Evolutionary conservation across 495 filamentous ascomycete species (phyloP), one percentile per base, ranked within the genome.

Genomic region (Talaromyces stipitatus): DNA sequence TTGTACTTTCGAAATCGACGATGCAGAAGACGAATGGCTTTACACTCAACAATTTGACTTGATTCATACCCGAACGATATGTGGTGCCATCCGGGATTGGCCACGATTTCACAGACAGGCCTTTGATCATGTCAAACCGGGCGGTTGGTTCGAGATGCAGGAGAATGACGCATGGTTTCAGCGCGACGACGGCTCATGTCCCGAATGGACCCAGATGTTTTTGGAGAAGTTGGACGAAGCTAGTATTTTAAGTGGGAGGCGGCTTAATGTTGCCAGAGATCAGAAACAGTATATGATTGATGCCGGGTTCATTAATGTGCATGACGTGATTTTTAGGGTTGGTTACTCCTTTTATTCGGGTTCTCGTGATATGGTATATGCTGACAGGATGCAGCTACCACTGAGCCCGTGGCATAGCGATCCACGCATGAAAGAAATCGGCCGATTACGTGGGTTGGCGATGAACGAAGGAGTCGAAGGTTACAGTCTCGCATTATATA

Each of bases 1-100:
- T 56, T 70, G 77, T 30, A 61, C 54, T 20, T 84, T 84, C 62
- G 60, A 78, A 23, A 72, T 84, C 48, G 77, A 79, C 58, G 78
- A 83, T 57, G 74, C 73, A 2, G 81, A 82, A 61, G 75, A 79
- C 33, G 66, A 74, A 3, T 85, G 81, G 82, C 59, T 72, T 0
- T 82, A 76, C 56, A 60, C 58, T 38, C 60, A 70, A n/a, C 63
- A 69, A 24, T 84, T 79, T 60, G 74, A 83, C 64, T 79, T 76
- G 60, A 75, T 85, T 55, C 77, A 84, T 58, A 66, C 70, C 8
- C 74, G 81, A 9, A 70, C 77, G 56, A 69, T 85, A 58, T 61
- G 71, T 30, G 73, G 72, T 59, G 74, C 66, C 41, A 78, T 82
- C 56, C 63, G 72, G 24, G 74, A 83, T 66, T 81, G 78, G 63